phyloP scores from a whole-genome alignment of 148 eudicot genomes.

The Nepenthes gracilis region DNA sequence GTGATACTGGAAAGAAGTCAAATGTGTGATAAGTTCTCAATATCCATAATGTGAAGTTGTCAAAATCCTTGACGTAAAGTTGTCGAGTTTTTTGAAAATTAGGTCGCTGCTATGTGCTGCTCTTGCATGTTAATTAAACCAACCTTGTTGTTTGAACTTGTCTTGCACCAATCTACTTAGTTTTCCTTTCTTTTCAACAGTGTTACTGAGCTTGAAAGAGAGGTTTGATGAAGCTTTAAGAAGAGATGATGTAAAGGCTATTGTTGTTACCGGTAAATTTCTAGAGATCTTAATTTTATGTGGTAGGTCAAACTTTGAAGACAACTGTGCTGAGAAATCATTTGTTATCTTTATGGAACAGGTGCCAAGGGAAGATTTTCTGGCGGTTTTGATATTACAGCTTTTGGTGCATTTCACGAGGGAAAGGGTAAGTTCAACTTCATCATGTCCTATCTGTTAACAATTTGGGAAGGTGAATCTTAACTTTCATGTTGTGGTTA shows the following conservation, averaged over 20 bases:
- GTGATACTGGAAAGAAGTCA: too few species aligned
- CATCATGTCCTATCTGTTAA: neutral
- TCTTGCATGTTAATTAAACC: neutral
- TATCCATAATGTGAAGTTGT: too few species aligned
- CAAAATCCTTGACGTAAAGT: too few species aligned
- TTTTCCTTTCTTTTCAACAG: constrained; percentile 19
- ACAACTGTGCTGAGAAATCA: constrained; percentile 1
- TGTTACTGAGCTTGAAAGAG: constrained; percentile 62
- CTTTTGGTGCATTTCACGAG: constrained; percentile 60
- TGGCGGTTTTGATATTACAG: constrained; percentile 88
- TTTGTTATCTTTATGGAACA: constrained; percentile 19
- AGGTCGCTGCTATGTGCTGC: neutral
- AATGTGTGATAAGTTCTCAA: too few species aligned
- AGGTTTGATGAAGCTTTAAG: constrained; percentile 56
- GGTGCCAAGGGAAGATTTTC: constrained; percentile 89
- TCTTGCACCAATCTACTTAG: neutral
- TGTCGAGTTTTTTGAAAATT: too few species aligned
- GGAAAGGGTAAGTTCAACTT: constrained; percentile 35
- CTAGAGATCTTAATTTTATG: constrained; percentile 1
- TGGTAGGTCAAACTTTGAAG: neutral
- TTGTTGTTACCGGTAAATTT: constrained; percentile 79
- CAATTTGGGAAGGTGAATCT: neutral
- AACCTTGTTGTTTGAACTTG: neutral
- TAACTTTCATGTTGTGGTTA: constrained; percentile 8
- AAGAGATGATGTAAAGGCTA: constrained; percentile 88